These are phyloP conservation scores for Eimeria sp. DNA, from an alignment of 169 alveolate species.

Conservation along the genomic window DNA sequence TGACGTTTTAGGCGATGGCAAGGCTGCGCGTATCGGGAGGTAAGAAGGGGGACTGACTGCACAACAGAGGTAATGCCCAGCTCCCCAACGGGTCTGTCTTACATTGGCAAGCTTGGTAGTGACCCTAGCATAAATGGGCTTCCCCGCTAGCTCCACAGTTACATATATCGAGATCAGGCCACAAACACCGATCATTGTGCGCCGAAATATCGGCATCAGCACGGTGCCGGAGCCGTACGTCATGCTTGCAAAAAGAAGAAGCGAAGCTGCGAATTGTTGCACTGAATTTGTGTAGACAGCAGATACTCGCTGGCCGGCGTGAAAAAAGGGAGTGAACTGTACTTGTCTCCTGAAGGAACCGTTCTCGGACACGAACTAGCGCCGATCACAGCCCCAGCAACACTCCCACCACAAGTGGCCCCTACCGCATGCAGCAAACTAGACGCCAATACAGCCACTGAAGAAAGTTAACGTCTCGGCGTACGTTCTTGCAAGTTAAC, in stretches of 20 bases:
- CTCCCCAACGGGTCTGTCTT: background rate
- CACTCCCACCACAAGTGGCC: background rate
- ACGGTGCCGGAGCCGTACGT: slow-evolving; percentile 75
- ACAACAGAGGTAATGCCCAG: background rate
- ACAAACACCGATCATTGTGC: slow-evolving; percentile 52
- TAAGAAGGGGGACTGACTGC: background rate
- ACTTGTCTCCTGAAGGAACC: background rate
- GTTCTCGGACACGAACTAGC: background rate
- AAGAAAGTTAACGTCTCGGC: background rate
- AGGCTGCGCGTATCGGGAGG: background rate
- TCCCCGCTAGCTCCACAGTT: slow-evolving; percentile 71
- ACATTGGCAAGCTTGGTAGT: slow-evolving; percentile 38
- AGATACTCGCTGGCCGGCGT: background rate
- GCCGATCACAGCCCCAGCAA: background rate
- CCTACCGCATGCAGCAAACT: slow-evolving; percentile 33
- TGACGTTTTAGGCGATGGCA: background rate
- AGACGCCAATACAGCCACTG: background rate
- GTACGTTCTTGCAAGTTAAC: background rate
- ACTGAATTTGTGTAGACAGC: background rate
- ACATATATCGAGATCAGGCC: slow-evolving; percentile 46
- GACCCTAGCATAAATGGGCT: slow-evolving; percentile 69
- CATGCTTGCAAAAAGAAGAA: slow-evolving; percentile 16
- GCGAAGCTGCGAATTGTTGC: background rate
- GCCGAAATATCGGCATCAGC: slow-evolving; percentile 77
- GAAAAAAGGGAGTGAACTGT: background rate